Evolutionary conservation across 805 yeast species (phyloP), one percentile per base, ranked within the genome.

Genomic region (Clavispora fructus): DNA sequence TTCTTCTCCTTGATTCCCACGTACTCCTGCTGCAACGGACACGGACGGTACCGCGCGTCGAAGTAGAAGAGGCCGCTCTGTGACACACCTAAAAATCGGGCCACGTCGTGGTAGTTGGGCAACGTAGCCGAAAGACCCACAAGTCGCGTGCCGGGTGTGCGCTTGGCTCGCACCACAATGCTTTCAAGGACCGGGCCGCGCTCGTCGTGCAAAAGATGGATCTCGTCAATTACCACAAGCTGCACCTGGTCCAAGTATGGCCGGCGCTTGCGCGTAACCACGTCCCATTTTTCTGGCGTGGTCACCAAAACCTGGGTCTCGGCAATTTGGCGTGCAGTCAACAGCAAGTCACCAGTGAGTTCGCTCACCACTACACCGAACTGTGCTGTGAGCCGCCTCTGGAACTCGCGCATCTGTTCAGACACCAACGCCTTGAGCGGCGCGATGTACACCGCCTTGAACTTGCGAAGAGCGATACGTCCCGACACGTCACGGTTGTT

Each of bases 241-340:
- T 79, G 75, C 1, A 89, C 94, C 2, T 79, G 70, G 49, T 87
- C 92, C 17, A 80, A 73, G 38, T 76, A 74, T 23, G 37, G 37
- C n/a, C 37, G 8, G 37, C 37, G 25, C 58, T 92, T 92, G 67
- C 99, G 77, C 0, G 97, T 91, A 13, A 91, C 83, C 17, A 94
- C 87, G 67, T 94, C 98, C 98, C 98, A 92, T 63, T 90, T 92
- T 60, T 94, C 99, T 0, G 98, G 98, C 0, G 99, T 92, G 0
- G 97, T 87, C 1, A 92, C 95, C 41, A 92, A 68, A 6, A 92
- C 65, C 56, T 92, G 96, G 0, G 96, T 85, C 39, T 82, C 82
- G 1, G 76, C 64, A 28, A 92, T 82, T 61, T 92, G 95, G 50
- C 78, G 81, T 55, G 79, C 83, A 1, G 90, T 82, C 48, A 92